Conservation (phyloP, 2,329 filamentous ascomycete species). For the Pestalotiopsis sp. region DNA sequence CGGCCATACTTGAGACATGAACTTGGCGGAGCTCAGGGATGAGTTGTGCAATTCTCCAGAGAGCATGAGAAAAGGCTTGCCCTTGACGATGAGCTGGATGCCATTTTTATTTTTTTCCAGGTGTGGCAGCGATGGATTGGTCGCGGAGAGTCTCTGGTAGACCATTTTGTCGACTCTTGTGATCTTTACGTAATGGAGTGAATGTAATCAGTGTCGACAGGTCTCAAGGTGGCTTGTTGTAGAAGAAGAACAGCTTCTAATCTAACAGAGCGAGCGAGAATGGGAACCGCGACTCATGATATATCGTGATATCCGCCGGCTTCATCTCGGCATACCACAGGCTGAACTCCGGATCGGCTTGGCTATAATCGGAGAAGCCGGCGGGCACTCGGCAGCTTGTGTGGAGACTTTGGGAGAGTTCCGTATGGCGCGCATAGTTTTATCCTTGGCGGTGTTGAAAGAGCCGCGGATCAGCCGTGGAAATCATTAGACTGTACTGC, state of each 20-base stretch:
- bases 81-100: constrained; percentile 38
- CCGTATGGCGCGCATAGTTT: not conserved
- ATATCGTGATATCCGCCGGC: not conserved
- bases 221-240: not conserved
- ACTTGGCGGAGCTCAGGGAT: constrained; percentile 22
- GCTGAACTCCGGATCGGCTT: not conserved
- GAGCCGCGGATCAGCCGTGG: not conserved
- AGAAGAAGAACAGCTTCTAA: not conserved
- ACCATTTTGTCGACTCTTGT: not conserved
- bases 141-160: not conserved
- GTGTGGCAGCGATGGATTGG: constrained; percentile 2
- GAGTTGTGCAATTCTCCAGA: constrained; percentile 26
- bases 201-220: not conserved
- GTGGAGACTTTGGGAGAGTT: not conserved
- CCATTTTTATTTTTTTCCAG: constrained; percentile 1
- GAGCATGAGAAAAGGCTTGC: constrained; percentile 36
- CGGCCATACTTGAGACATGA: constrained; percentile 23
- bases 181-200: not conserved
- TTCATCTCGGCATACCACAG: not conserved
- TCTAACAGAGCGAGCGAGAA: not conserved
- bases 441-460: not conserved
- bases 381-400: not conserved
- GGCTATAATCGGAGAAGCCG: not conserved
- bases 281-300: not conserved
- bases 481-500: not conserved